Conservation (phyloP, 2,329 filamentous ascomycete species). For the Microcyclosporella mali region DNA sequence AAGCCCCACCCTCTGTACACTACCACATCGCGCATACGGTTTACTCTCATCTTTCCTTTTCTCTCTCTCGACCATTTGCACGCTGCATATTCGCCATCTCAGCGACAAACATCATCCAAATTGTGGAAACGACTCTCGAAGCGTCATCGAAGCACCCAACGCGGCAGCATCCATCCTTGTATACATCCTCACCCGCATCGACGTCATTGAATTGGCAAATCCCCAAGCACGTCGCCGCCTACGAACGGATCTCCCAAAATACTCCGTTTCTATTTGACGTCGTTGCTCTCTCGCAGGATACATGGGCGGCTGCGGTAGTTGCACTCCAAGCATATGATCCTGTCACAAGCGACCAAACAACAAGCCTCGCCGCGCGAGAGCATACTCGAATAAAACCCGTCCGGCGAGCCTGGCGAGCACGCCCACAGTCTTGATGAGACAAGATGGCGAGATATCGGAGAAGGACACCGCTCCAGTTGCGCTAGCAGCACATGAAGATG, state of each 20-base stretch:
- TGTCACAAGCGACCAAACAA: slow-evolving; percentile 9
- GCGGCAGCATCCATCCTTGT: neutral
- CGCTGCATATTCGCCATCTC: no score
- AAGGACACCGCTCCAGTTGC: slow-evolving; percentile 33
- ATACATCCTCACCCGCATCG: neutral
- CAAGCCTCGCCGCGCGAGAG: slow-evolving; percentile 8
- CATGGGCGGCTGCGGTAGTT: slow-evolving; percentile 12
- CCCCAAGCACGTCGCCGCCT: neutral
- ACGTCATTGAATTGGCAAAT: slow-evolving; percentile 2
- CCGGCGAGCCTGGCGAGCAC: slow-evolving; percentile 38
- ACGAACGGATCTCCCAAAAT: neutral
- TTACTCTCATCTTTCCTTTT: no score
- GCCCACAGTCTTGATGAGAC: slow-evolving; percentile 78
- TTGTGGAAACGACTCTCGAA: no score
- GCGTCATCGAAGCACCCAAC: neutral
- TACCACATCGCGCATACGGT: neutral
- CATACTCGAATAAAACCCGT: slow-evolving; percentile 10
- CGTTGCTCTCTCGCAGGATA: slow-evolving; percentile 1
- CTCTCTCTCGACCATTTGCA: no score
- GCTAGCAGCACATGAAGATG: slow-evolving; percentile 47
- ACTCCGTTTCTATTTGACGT: neutral
- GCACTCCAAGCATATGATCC: slow-evolving; percentile 10
- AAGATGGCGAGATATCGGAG: slow-evolving; percentile 61
- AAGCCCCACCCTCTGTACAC: neutral
- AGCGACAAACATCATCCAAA: no score